Evolutionary conservation across 202 grass and related monocot species (phyloP).

Genomic region (Digitaria exilis): DNA sequence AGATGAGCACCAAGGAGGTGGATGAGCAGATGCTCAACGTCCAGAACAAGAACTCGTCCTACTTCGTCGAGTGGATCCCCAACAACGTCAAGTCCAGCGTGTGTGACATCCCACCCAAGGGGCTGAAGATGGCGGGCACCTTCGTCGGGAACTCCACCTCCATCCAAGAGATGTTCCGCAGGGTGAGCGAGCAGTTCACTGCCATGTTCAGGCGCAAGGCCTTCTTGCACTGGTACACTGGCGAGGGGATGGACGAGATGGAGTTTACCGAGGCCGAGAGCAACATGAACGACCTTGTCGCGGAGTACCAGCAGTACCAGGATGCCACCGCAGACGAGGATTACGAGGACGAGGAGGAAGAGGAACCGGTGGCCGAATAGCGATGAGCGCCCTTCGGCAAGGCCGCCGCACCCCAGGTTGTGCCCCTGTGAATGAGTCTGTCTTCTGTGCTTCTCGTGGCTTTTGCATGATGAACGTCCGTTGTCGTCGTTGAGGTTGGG

Average conservation of each 20-base stretch:
- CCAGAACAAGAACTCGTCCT: constrained; percentile 92
- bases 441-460: constrained; percentile 23
- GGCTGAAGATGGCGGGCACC: constrained; percentile 71
- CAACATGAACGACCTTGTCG: constrained; percentile 96
- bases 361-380: constrained; percentile 39
- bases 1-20: constrained; percentile 95
- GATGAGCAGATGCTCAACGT: constrained; percentile 92
- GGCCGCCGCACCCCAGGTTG: neutral
- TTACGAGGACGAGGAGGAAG: constrained; percentile 68
- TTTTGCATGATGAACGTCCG: constrained; percentile 36
- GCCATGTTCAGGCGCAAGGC: constrained; percentile 97
- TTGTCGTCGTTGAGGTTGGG: constrained; percentile 20
- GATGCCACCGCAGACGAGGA: constrained; percentile 84
- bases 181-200: constrained; percentile 78
- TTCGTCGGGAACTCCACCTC: constrained; percentile 84
- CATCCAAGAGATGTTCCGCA: constrained; percentile 91
- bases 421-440: constrained; percentile 37
- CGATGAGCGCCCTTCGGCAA: neutral
- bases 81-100: constrained; percentile 88
- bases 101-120: constrained; percentile 77
- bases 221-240: constrained; percentile 97
- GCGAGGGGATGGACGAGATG: constrained; percentile 98
- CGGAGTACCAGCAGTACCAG: constrained; percentile 95
- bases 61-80: constrained; percentile 90
- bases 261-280: constrained; percentile 98